Conservation (phyloP, 768 basidiomycete species). For the Russula emetica region DNA sequence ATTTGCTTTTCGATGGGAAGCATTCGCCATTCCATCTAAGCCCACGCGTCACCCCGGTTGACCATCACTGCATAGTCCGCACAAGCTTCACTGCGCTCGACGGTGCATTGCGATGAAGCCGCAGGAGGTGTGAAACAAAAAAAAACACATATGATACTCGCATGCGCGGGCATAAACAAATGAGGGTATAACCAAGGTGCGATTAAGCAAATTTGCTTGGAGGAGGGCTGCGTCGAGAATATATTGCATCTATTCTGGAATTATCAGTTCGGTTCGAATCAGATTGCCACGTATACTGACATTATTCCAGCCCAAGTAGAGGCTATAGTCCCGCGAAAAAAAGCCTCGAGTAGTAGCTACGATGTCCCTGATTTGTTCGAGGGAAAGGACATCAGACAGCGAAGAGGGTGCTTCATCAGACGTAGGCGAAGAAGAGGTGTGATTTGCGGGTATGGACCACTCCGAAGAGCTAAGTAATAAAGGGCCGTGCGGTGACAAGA, state of each 20-base stretch:
- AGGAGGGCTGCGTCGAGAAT: slow-evolving; percentile 45
- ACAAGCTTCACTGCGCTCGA: slow-evolving; percentile 33
- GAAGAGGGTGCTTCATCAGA: background rate
- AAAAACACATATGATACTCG: slow-evolving; percentile 37
- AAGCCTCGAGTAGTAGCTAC: slow-evolving; percentile 42
- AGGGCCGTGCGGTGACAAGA: slow-evolving; percentile 1
- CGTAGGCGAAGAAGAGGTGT: background rate
- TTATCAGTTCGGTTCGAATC: background rate
- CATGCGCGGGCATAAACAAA: slow-evolving; percentile 46
- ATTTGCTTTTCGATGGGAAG: slow-evolving; percentile 37
- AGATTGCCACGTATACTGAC: slow-evolving; percentile 31
- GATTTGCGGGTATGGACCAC: background rate
- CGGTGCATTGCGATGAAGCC: background rate
- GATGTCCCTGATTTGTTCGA: slow-evolving; percentile 36
- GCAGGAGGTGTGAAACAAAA: slow-evolving; percentile 6
- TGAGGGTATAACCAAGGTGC: slow-evolving; percentile 43
- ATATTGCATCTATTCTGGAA: slow-evolving; percentile 41
- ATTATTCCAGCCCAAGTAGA: slow-evolving; percentile 48
- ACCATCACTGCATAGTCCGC: slow-evolving; percentile 42
- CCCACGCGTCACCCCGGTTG: slow-evolving; percentile 43
- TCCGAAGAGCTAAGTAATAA: background rate
- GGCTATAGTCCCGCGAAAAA: slow-evolving; percentile 43
- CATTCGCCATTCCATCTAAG: slow-evolving; percentile 40
- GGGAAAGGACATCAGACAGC: slow-evolving; percentile 27
- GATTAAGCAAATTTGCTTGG: slow-evolving; percentile 42